Percentiles rank a stretch among this genome's conserved stretches.
These are phyloP conservation scores for Ascochyta rabiei DNA, from an alignment of 2,329 filamentous ascomycete species.

Conservation along the genomic window DNA sequence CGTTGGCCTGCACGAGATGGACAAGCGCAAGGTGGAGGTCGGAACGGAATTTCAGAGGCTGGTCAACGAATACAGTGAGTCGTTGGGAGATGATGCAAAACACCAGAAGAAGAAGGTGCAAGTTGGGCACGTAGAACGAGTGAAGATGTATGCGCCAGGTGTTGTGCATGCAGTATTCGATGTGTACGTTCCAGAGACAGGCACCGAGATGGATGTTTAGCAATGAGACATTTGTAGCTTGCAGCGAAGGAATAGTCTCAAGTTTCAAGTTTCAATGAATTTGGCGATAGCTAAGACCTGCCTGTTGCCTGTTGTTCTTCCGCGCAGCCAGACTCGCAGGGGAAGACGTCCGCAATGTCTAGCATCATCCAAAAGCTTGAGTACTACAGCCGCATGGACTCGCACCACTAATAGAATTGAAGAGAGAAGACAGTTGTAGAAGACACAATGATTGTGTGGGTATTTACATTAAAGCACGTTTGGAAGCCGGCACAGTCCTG, in stretches of 20 bases:
- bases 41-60: conserved; percentile 47
- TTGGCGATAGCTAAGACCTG: not conserved
- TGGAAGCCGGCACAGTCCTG: not conserved
- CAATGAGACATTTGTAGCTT: not conserved
- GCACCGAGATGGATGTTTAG: not conserved
- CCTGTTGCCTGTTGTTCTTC: not conserved
- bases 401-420: not conserved
- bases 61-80: conserved; percentile 39
- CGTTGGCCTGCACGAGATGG: conserved; percentile 50
- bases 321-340: not conserved
- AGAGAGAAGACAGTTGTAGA: not conserved
- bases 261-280: not conserved
- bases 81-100: not conserved
- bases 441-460: conserved; percentile 1
- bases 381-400: not conserved
- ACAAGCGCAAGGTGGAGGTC: conserved; percentile 42
- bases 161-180: conserved; percentile 68
- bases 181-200: conserved; percentile 41
- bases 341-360: not conserved
- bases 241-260: not conserved
- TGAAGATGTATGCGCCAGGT: conserved; percentile 67
- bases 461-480: conserved; percentile 14
- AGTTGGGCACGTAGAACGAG: conserved; percentile 58
- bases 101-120: conserved; percentile 14
- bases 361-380: not conserved